Base-by-base conservation (phyloP, 208 protist genomes). In the Trypanosoma conorhini region DNA sequence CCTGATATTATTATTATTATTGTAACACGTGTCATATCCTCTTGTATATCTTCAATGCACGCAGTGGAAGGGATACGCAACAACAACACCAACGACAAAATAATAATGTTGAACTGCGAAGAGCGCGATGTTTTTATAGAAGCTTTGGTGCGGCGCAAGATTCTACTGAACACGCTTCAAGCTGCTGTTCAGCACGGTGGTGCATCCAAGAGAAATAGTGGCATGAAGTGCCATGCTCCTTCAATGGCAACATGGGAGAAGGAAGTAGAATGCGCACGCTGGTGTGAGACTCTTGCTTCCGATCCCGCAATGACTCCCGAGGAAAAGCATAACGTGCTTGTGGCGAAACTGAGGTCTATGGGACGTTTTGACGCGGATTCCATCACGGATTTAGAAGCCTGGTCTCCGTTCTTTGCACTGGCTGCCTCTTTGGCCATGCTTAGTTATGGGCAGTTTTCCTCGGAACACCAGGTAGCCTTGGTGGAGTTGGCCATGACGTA, bases 401-500 rank as follows among this genome's bases (percentile, higher is more conserved):
- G 61, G 21, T 48, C 57, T 0, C 67, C 67, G 28, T 12, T 64
- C 15, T 72, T 72, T 24, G 31, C 58, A 31, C 33, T 64, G 42
- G 55, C 58, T 35, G 19, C 24, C 40, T 72, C 58, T 26, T 31
- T 72, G 28, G 44, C 24, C 44, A 72, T 57, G 38, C 44, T 72
- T 21, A 26, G 30, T 22, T 64, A 58, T 33, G 30, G 46, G 40
- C 15, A 59, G 8, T 1, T 62, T 26, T 62, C 67, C 7, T 31
- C n/a, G 7, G 67, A 72, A 30, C 54, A 52, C 26, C 55, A 55
- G 5, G n/a, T 55, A 28, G 55, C 67, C 12, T 57, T 44, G 19
- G 31, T 72, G 33, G 67, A 72, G 28, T 30, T 72, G 22, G 67
- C 58, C 17, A 19, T 72, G 9, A 35, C 19, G 26, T 72, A 72